Evolutionary conservation across 176 grass and related monocot genomes (phyloP).

Genomic region (Carex kokanica): DNA sequence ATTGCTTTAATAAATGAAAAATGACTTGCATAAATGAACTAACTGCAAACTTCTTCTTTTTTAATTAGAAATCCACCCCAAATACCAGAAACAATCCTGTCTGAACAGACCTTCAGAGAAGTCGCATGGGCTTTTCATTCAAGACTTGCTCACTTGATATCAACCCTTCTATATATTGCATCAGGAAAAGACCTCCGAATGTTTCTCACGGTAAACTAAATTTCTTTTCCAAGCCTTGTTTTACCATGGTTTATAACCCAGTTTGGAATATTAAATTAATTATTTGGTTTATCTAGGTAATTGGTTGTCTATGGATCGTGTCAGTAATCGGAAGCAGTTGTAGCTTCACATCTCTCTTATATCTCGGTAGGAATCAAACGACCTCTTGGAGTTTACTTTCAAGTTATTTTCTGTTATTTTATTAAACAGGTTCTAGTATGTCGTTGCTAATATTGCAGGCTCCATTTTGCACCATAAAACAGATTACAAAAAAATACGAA

Average conservation of each 20-base stretch:
- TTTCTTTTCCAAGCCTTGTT: neutral
- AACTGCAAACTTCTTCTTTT: neutral
- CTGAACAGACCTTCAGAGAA: slow-evolving; percentile 62
- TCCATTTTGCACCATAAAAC: neutral
- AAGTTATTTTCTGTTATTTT: neutral
- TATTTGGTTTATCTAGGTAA: slow-evolving; percentile 36
- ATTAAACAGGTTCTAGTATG: neutral
- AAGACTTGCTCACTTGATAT: slow-evolving; percentile 36
- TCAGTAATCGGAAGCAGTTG: slow-evolving; percentile 58
- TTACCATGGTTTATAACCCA: neutral
- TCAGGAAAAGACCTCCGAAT: slow-evolving; percentile 75
- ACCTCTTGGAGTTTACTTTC: neutral
- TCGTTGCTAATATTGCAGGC: neutral
- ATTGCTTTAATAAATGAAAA: neutral
- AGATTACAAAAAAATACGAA: neutral
- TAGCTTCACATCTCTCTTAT: slow-evolving; percentile 67
- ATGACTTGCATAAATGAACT: neutral
- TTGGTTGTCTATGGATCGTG: slow-evolving; percentile 68
- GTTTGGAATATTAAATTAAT: neutral
- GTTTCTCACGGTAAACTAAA: slow-evolving; percentile 63
- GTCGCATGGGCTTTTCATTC: slow-evolving; percentile 38
- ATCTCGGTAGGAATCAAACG: slow-evolving; percentile 47
- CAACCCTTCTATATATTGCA: slow-evolving; percentile 52
- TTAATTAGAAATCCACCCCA: slow-evolving; percentile 39
- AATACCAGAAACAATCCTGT: slow-evolving; percentile 58